Base-by-base conservation (phyloP, 768 basidiomycete species). In the Cubamyces lactineus region DNA sequence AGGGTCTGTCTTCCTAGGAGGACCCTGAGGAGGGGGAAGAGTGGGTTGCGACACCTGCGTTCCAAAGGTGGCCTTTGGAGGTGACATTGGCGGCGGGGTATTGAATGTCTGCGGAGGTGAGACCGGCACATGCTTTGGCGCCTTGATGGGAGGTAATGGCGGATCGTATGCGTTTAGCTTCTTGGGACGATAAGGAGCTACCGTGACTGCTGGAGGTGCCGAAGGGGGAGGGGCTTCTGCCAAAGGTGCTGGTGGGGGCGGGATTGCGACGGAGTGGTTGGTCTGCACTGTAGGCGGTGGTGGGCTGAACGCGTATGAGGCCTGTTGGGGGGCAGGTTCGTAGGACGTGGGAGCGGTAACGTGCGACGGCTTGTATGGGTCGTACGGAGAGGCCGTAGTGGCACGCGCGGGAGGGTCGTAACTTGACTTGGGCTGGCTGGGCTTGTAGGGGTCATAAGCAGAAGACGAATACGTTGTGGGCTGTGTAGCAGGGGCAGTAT, bases 151-250 rank as follows among this genome's bases (percentile, higher is more conserved):
- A 41, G 84, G 84, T 60, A 91, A 82, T 34, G 90, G 89, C 2
- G 90, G 90, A 66, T 92, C 90, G 67, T 91, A 92, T 1, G 89
- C 90, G 65, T 91, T 89, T 15, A 77, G 79, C 38, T 84, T 73
- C 74, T 85, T 89, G 23, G 87, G 87, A 52, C 89, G 80, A 61
- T 77, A 84, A n/a, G 86, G 68, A 28, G 79, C 71, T 1, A 81
- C 74, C 2, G 80, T 73, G 17, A 79, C 76, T 5, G 73, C 63
- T 3, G 79, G 75, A 28, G 78, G 69, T 1, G 55, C 60, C 34
- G 34, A 34, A 45, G 70, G 66, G 21, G 79, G 40, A 17, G 63
- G 53, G 5, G 38, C 54, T 5, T 54, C 49, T 16, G 17, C 23
- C 68, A 57, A 57, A 38, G 53, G 63, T 13, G 65, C 63, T 16